Base-by-base conservation (phyloP, 2,329 filamentous ascomycete genomes). In the Fusarium continuum region DNA sequence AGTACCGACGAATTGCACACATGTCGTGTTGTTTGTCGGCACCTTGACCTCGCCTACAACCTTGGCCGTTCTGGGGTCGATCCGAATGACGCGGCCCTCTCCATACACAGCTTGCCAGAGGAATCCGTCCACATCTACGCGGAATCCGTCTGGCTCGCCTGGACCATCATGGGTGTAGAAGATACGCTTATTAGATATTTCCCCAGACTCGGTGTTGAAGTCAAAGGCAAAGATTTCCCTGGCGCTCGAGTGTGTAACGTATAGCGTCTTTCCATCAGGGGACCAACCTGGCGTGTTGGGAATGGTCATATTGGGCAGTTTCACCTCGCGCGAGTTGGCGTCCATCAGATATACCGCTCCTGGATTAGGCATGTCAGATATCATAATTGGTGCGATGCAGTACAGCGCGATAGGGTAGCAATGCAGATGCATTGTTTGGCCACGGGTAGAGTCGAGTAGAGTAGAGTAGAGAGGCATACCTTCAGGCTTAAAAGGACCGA, bases 101-200 rank as follows among this genome's bases (percentile, higher is more conserved):
- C 92, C 92, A 73, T 92, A 95, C n/a, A 95, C 82, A 8, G 92
- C 91, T 60, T 91, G 88, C 93, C 94, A 97, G 70, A 97, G 83
- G 78, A 90, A 89, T n/a, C 92, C 93, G 50, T 96, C 87, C 36
- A 83, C 85, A 72, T 97, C 93, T 70, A 96, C 85, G 61, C 89
- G 88, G 77, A 94, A 93, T 3, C 93, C 93, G 76, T 97, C 93
- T 1, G 92, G 92, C 61, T 87, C 85, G 41, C 89, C 88, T 22
- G 83, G 75, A 2, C 85, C 85, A 5, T 85, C 82, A 72, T 93
- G 87, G 53, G 83, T 80, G 78, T 93, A 94, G 77, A 93, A 92
- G 31, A 89, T 80, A 51, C 90, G 86, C 71, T 87, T 84, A 75
- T 91, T 89, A 55, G 83, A 84, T 48, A 92, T 81, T n/a, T 78